phyloP scores from a whole-genome alignment of 2,329 filamentous ascomycete species.

The Metarhizium sp. region DNA sequence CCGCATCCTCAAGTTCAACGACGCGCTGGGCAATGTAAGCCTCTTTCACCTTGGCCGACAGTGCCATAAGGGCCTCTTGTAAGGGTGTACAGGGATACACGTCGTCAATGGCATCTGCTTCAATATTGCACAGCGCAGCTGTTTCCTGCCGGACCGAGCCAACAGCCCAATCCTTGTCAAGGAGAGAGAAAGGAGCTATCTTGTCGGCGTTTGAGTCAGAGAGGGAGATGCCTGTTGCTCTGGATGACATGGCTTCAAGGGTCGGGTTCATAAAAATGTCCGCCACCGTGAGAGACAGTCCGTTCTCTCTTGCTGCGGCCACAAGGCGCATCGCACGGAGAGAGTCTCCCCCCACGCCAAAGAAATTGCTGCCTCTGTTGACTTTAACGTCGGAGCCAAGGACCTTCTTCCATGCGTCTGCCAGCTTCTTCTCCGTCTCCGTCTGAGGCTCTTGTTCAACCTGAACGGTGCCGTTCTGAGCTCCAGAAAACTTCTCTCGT shows the following conservation, averaged over 20 bases:
- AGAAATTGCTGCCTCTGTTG: neutral
- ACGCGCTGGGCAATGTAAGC: conserved; percentile 44
- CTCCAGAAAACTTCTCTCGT: neutral
- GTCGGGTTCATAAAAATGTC: neutral
- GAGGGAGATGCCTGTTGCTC: neutral
- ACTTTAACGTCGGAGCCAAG: neutral
- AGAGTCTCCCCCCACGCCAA: conserved; percentile 2
- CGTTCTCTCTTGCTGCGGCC: neutral
- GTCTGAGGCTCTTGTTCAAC: neutral
- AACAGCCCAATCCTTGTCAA: neutral
- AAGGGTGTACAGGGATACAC: conserved; percentile 14
- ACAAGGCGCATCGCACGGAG: conserved; percentile 3
- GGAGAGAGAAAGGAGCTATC: neutral
- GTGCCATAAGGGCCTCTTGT: conserved; percentile 13
- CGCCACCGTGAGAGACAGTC: neutral
- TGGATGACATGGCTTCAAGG: neutral
- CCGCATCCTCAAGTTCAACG: conserved; percentile 26
- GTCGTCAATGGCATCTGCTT: conserved; percentile 8
- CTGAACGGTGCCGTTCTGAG: neutral
- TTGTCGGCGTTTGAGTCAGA: neutral
- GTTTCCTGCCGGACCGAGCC: conserved; percentile 1
- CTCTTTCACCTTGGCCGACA: conserved; percentile 40
- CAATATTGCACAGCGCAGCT: conserved; percentile 8
- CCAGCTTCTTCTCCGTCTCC: neutral
- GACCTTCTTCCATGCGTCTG: neutral